Evolutionary conservation across 2,329 filamentous ascomycete genomes (phyloP), one percentile per base, ranked within the genome.

Genomic region (Sphaerostilbella broomeana): DNA sequence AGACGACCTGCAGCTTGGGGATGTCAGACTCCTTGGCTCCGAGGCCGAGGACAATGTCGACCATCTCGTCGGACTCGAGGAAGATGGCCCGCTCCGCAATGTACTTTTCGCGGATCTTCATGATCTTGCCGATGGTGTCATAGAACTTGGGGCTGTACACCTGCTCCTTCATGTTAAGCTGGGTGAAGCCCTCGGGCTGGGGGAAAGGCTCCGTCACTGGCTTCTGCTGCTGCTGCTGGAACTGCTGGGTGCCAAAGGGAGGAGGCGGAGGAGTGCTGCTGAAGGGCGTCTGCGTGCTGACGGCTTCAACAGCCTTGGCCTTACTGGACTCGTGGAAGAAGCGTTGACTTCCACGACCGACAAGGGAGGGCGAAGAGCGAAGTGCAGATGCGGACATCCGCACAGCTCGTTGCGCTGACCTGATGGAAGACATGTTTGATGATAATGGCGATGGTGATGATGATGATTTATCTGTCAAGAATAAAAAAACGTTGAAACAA

Each of bases 11-110:
- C 27, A 57, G 33, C 16, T 29, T 27, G 6, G 44, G 39, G 17
- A 57, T 41, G 38, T 57, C 53, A 25, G 54, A 50, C 4, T 51
- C 42, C n/a, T 32, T 38, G 17, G 52, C 55, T 3, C 55, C 55
- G 10, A 57, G 50, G 8, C 44, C 49, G 19, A 47, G 38, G 28
- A 52, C 35, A 12, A 56, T 43, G 13, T 45, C 45, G 12, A 50
- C 25, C 54, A 57, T 54, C 20, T 50, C 47, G 11, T 41, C 43
- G 20, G 48, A 45, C 26, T 51, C 46, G 32, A 57, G 37, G 37
- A 53, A 57, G 25, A 56, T 44, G 38, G 24, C 46, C 17, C 52
- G 50, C 18, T 55, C 44, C 40, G 47, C 35, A 27, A 54, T 19
- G 33, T 54, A 55, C 20, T 42, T 46, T 22, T 50, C 33, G 17